phyloP scores from a whole-genome alignment of 1,284 basidiomycete species.

The Ceratobasidium sp. region DNA sequence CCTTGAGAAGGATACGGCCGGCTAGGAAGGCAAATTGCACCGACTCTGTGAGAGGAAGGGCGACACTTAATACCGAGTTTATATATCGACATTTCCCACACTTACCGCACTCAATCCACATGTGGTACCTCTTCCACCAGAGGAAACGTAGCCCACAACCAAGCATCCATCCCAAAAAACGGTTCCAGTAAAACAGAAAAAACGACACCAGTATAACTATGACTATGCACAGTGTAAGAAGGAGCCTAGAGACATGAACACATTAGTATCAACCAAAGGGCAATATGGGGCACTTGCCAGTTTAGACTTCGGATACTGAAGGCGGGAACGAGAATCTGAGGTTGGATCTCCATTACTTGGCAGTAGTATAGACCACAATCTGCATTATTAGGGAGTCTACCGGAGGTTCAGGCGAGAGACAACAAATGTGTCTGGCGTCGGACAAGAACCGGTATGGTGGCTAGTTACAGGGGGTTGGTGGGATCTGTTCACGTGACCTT shows the following conservation, averaged over 20 bases:
- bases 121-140: slow-evolving; percentile 77
- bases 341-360: slow-evolving; percentile 12
- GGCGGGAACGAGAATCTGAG: slow-evolving; percentile 37
- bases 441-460: neutral
- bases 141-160: slow-evolving; percentile 70
- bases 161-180: slow-evolving; percentile 78
- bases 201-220: slow-evolving; percentile 77
- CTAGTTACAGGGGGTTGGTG: neutral
- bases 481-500: slow-evolving; percentile 34
- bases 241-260: slow-evolving; percentile 54
- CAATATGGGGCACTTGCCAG: slow-evolving; percentile 5
- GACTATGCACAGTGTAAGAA: slow-evolving; percentile 79
- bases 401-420: too few species aligned
- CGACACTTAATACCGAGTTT: neutral
- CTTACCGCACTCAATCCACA: slow-evolving; percentile 83
- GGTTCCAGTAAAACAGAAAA: slow-evolving; percentile 93
- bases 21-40: slow-evolving; percentile 90
- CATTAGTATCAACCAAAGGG: neutral
- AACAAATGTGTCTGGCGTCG: neutral
- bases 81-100: slow-evolving; percentile 34
- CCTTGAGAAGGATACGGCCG: slow-evolving; percentile 87
- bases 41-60: slow-evolving; percentile 67
- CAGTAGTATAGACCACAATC: neutral
- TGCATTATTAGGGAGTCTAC: neutral
- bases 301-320: slow-evolving; percentile 40